phyloP scores from a whole-genome alignment of 257 asterid genomes.

The Gynochthodes officinalis region DNA sequence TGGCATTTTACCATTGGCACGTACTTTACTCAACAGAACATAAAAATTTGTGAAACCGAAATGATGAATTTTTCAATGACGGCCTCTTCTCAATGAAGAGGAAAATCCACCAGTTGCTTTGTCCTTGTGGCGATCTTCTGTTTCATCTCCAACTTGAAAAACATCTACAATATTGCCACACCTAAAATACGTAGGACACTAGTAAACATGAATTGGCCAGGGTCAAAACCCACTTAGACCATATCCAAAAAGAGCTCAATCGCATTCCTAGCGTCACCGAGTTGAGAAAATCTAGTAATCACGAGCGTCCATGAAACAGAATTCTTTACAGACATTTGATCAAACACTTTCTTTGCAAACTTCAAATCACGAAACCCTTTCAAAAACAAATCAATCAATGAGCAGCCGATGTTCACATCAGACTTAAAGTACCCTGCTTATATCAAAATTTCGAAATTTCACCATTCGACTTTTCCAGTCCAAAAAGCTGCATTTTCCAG shows the following conservation, averaged over 20 bases:
- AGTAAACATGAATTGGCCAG: constrained; percentile 74
- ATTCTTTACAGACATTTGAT: constrained; percentile 67
- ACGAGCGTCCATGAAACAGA: constrained; percentile 83
- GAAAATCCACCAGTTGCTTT: constrained; percentile 34
- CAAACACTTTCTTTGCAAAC: constrained; percentile 64
- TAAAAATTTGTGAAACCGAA: not conserved
- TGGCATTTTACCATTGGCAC: too few relatives aligned
- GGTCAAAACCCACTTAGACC: constrained; percentile 50
- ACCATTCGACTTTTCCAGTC: too few relatives aligned
- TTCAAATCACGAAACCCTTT: constrained; percentile 70
- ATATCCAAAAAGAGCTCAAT: constrained; percentile 53
- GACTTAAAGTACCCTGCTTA: constrained; percentile 73
- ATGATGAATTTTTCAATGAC: constrained; percentile 25
- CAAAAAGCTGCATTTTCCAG: constrained; percentile 20
- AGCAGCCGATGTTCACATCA: constrained; percentile 85
- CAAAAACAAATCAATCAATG: constrained; percentile 63
- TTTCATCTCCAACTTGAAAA: constrained; percentile 43
- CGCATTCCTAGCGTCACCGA: constrained; percentile 46
- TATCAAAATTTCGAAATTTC: constrained; percentile 60
- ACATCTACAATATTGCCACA: constrained; percentile 86
- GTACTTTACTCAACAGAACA: constrained; percentile 1
- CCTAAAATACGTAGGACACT: constrained; percentile 80
- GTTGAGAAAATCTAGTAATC: constrained; percentile 72
- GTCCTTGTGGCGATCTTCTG: constrained; percentile 38
- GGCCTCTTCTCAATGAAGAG: constrained; percentile 35